A percentile compares a stretch with the other conserved stretches of the same genome.
Conservation (phyloP, 2,329 filamentous ascomycete genomes). For the Colletotrichum nymphaeae region DNA sequence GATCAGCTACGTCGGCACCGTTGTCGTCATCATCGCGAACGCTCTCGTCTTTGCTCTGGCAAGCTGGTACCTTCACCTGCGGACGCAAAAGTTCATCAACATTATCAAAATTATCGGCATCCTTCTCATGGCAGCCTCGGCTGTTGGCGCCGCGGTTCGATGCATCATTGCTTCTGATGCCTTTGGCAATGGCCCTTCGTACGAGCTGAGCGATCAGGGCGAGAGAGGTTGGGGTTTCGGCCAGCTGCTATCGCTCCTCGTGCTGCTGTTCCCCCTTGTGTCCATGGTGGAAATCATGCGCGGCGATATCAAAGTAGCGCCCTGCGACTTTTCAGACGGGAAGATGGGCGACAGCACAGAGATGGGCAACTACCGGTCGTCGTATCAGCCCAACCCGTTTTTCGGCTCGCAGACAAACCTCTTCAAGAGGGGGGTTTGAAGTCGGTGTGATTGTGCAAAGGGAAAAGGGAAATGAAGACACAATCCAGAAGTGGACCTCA, state of each 20-base stretch:
- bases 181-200: constrained; percentile 62
- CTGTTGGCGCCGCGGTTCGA: constrained; percentile 67
- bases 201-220: constrained; percentile 60
- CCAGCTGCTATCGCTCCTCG: constrained; percentile 68
- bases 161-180: constrained; percentile 70
- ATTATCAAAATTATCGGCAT: constrained; percentile 64
- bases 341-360: constrained; percentile 3
- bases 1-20: constrained; percentile 68
- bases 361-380: constrained; percentile 14
- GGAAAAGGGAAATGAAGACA: not conserved
- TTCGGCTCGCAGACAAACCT: constrained; percentile 51
- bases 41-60: constrained; percentile 67
- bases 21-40: constrained; percentile 70
- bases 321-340: constrained; percentile 10
- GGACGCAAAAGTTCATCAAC: constrained; percentile 63
- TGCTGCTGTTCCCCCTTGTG: constrained; percentile 70
- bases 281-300: constrained; percentile 69
- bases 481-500: not conserved
- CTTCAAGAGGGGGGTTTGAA: constrained; percentile 42
- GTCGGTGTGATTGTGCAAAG: not conserved
- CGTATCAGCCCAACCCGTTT: constrained; percentile 59
- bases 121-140: constrained; percentile 66
- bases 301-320: constrained; percentile 55
- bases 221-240: constrained; percentile 73
- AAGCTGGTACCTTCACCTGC: constrained; percentile 73